Base-by-base conservation (phyloP, 768 basidiomycete genomes). In the Mycena rebaudengoi region DNA sequence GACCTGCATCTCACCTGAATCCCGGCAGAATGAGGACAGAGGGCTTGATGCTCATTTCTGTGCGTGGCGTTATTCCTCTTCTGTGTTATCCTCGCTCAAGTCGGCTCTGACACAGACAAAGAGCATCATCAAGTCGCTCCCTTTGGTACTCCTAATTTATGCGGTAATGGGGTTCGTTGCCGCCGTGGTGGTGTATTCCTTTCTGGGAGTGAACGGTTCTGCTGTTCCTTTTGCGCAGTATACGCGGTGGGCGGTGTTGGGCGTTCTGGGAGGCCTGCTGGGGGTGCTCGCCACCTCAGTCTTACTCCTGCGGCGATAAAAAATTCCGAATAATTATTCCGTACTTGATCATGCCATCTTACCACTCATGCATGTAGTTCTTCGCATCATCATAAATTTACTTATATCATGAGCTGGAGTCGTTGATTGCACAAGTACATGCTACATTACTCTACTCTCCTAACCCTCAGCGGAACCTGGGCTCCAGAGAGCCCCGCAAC, bases 81-180 rank as follows among this genome's bases (percentile, higher is more conserved):
- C 14, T 21, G 20, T 16, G 26, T 40, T 44, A n/a, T 28, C 26
- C 26, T 8, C 21, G 5, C 30, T 20, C 28, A n/a, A 13, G 37
- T 28, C 16, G 43, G 52, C 21, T 43, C 7, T 7, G 50, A 32
- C 64, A 29, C 72, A 90, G 88, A 80, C 83, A 69, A 83, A 88
- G 21, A 87, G 86, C 60, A 77, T 93, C 25, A 75, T 91, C 35
- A 79, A 91, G 62, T 91, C 92, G 1, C 82, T 93, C 13, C 92
- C 92, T 1, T 78, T 91, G 21, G 90, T 92, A 26, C 88, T 92
- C 66, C 77, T 93, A 32, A 85, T 87, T 0, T 94, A 92, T 73
- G 85, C 90, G 2, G 82, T 92, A 64, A 81, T 87, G 2, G 89
- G 85, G 1, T 91, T 94, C 76, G 76, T 92, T 35, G 80, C 85